Evolutionary conservation across 306 rosid species (phyloP).

Genomic region (Gastrolobium bilobum): DNA sequence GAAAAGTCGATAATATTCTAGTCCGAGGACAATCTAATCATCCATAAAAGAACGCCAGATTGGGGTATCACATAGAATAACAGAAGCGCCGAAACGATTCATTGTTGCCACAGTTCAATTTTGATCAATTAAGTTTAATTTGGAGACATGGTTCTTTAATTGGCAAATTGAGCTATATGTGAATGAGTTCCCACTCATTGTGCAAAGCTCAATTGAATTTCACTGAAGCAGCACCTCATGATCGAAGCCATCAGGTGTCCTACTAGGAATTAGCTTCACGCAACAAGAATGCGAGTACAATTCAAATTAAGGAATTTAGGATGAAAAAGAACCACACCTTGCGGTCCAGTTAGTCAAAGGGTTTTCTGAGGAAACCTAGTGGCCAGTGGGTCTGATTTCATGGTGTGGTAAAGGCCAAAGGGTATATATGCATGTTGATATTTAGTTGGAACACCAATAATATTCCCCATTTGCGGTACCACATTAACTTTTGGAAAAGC

Average conservation of each 20-base stretch:
- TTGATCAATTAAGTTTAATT: too few relatives aligned
- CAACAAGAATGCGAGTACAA: too few relatives aligned
- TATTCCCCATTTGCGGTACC: constrained; percentile 29
- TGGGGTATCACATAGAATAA: not conserved
- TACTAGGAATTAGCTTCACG: too few relatives aligned
- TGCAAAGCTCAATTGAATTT: too few relatives aligned
- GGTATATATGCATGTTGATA: not conserved
- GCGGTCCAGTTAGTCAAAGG: too few relatives aligned
- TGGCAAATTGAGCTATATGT: too few relatives aligned
- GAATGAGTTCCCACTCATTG: too few relatives aligned
- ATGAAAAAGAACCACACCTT: too few relatives aligned
- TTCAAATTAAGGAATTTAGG: too few relatives aligned
- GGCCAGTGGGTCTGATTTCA: not conserved
- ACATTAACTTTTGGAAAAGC: not conserved
- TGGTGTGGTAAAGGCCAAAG: not conserved
- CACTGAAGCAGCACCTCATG: too few relatives aligned
- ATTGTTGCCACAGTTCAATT: not conserved
- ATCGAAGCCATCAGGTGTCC: too few relatives aligned
- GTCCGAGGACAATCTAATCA: not conserved
- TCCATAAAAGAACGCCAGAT: not conserved
- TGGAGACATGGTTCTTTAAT: too few relatives aligned
- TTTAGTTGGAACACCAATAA: not conserved
- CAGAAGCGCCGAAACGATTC: not conserved
- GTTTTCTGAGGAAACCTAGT: not conserved
- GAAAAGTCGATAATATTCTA: not conserved